A percentile compares a stretch with the other conserved stretches of the same genome.
Evolutionary conservation across 495 filamentous ascomycete genomes (phyloP).

Genomic region (Schizothecium vesticola): DNA sequence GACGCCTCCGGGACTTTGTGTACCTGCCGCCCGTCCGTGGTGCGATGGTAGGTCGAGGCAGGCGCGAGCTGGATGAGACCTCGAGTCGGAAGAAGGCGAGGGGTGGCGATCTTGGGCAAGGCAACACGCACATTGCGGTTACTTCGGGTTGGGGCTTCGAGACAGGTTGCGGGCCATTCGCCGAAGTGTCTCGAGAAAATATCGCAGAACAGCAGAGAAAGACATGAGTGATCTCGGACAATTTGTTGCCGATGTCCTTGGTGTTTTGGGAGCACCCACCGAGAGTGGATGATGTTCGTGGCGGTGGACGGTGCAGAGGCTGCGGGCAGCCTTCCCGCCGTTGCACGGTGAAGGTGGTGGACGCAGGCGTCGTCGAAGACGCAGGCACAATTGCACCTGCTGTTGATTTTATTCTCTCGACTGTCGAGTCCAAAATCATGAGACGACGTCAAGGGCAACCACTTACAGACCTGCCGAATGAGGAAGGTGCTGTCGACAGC

Average conservation of each 20-base stretch:
- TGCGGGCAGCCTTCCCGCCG: not conserved
- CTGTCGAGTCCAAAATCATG: not conserved
- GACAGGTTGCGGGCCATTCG: not conserved
- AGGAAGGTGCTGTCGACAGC: constrained; percentile 1
- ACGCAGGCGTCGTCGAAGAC: not conserved
- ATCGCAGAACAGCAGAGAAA: not conserved
- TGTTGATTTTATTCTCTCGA: not conserved
- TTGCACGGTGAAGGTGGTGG: not conserved
- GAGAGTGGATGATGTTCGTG: not conserved
- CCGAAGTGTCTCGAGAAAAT: not conserved
- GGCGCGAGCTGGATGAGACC: not conserved
- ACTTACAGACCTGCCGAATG: not conserved
- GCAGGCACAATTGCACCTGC: not conserved
- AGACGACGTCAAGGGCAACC: not conserved
- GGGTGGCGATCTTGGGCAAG: too few species aligned
- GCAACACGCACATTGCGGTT: not conserved
- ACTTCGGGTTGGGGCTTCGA: not conserved
- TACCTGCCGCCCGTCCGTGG: not conserved
- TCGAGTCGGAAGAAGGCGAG: not conserved
- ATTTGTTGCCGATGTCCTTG: not conserved
- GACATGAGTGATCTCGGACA: not conserved
- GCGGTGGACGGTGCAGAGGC: not conserved
- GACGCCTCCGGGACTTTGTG: not conserved
- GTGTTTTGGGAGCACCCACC: not conserved
- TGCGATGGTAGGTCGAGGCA: not conserved